Evolutionary conservation across 1,284 basidiomycete species (phyloP), one percentile per base, ranked within the genome.

Genomic region (Boletus mariae): DNA sequence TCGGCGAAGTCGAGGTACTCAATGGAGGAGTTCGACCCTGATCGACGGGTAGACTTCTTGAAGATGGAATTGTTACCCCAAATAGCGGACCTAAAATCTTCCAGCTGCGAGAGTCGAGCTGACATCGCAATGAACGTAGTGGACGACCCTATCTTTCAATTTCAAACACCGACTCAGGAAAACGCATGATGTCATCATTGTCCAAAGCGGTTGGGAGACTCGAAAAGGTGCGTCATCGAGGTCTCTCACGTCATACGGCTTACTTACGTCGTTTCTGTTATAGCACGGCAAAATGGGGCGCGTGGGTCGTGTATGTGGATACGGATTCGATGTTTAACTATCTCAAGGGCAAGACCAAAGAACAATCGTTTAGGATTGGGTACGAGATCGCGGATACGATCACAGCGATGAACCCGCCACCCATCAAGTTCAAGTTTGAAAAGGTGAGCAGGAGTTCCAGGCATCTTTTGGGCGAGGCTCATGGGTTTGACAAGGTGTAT

Each of bases 341-440:
- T 59, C 76, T 99, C 6, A 85, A 82, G 15, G 95, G 94, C 3
- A 88, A 85, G 64, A 93, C 92, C 1, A 94, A 92, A 66, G 92
- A 95, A 17, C 89, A 98, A 63, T 97, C 96, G 0, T 98, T 98
- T 69, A 75, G 80, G 41, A 90, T 98, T 50, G 96, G 96, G 8
- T 77, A 95, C 59, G 91, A 95, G 57, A 98, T 99, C 49, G 90
- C 94, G 4, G 87, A 95, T 49, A 79, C 82, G 0, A 83, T 99
- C 52, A 98, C 97, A 2, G 77, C 82, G 1, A 74, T 83, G 66
- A 98, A 98, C 63, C 97, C 95, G 0, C 79, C 84, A 7, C 97
- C 96, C 0, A 79, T 99, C 59, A 97, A 94, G 71, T 82, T 99
- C 56, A 98, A 98, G 70, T 98, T 99, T 60, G 96, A 99, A 68